A percentile compares a stretch with the other conserved stretches of the same genome.
Evolutionary conservation across 129 eudicot genomes (phyloP).

Genomic region (Oenanthe sinensis): DNA sequence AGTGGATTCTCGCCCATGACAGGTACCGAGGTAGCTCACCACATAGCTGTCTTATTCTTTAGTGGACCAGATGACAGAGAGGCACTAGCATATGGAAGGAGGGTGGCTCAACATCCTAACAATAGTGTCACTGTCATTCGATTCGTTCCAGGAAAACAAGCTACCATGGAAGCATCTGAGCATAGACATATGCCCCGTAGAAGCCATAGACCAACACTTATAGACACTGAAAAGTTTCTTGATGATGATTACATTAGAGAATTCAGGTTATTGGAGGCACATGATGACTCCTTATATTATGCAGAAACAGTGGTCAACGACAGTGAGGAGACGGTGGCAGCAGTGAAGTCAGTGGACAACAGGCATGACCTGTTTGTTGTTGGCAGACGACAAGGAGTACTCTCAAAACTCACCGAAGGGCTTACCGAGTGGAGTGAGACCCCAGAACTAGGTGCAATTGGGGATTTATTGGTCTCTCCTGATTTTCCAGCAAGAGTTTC

Average conservation of each 20-base stretch:
- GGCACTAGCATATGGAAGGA: constrained; percentile 8
- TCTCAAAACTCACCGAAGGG: constrained; percentile 15
- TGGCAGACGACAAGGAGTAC: constrained; percentile 13
- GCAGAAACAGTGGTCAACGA: not conserved
- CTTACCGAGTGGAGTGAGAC: constrained; percentile 17
- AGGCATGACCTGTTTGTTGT: constrained; percentile 12
- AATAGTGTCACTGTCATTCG: constrained; percentile 7
- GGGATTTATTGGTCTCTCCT: constrained; percentile 21
- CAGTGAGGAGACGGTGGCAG: constrained; percentile 16
- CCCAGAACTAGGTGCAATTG: constrained; percentile 23
- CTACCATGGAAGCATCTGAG: not conserved
- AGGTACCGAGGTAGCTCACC: not conserved
- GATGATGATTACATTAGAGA: constrained; percentile 9
- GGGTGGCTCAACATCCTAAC: constrained; percentile 13
- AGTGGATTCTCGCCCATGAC: not conserved
- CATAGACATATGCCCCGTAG: not conserved
- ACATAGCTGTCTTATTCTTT: constrained; percentile 17
- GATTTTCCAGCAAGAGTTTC: constrained; percentile 16
- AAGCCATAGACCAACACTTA: not conserved
- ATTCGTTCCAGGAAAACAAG: constrained; percentile 2
- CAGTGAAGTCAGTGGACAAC: constrained; percentile 10
- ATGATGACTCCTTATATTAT: not conserved
- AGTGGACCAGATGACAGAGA: constrained; percentile 24
- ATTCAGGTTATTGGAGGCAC: not conserved
- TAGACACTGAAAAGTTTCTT: not conserved